Base-by-base conservation (phyloP, 2,329 filamentous ascomycete genomes). In the Huntiella decipiens region DNA sequence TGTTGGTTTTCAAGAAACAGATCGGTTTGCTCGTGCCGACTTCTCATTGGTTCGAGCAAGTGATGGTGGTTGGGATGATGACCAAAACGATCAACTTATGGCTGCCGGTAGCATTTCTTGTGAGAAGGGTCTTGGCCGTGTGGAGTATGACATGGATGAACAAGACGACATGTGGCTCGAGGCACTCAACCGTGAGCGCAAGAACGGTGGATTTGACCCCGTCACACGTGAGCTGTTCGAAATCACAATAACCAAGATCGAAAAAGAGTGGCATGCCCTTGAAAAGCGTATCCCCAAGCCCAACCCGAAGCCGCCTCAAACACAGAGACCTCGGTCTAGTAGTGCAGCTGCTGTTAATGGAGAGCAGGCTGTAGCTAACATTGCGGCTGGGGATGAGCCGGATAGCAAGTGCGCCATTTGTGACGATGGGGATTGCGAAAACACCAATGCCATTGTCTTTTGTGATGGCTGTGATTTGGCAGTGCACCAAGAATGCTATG, bases 121-220 rank as follows among this genome's bases (percentile, higher is more conserved):
- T 19, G 56, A 58, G 42, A 55, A 66, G 13, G 56, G 58, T 33
- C 71, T 92, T 35, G 84, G 85, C 10, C 78, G 84, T 47, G 91
- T 98, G 15, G 91, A 98, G 59, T 98, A 98, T 59, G 91, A 98
- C 60, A 98, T 98, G 91, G 91, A 98, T 57, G 91, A 98, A 62
- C 91, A 98, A 57, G 91, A 98, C 59, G 86, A 94, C 53, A 85
- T 87, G 64, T 98, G 91, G 91, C 67, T 98, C 19, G 82, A 91
- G 54, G 74, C 77, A 35, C 76, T 88, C 58, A 98, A 98, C 55
- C 64, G 67, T 10, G 77, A 82, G 55, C 76, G 91, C 48, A 82
- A 78, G 57, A 70, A 73, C 17, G 74, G 81, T 53, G 77, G 79
- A 39, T 74, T 84, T 16, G 84, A 92, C 53, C 70, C 77, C 2